These are phyloP conservation scores for Fusarium continuum DNA, from an alignment of 2,329 filamentous ascomycete genomes.

Conservation along the genomic window DNA sequence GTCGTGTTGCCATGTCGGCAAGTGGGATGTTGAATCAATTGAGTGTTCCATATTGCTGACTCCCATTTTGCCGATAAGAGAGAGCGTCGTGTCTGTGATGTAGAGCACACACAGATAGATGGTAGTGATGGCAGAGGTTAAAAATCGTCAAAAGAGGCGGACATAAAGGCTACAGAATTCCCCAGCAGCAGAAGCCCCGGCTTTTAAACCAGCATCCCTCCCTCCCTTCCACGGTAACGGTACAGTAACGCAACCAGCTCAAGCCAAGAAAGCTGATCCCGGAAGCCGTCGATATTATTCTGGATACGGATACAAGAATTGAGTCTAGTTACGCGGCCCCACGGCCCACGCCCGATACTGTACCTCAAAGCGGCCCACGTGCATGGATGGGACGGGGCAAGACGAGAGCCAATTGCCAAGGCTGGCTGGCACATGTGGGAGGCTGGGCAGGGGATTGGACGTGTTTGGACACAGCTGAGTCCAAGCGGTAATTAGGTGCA, in stretches of 20 bases:
- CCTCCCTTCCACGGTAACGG: not conserved
- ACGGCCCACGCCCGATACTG: not conserved
- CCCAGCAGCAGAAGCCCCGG: not conserved
- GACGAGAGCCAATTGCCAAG: constrained; percentile 4
- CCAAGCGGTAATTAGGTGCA: constrained; percentile 1
- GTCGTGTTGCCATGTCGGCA: constrained; percentile 14
- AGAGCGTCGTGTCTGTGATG: not conserved
- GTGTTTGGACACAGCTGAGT: not conserved
- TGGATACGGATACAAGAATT: not conserved
- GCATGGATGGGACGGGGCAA: constrained; percentile 12
- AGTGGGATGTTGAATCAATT: constrained; percentile 8
- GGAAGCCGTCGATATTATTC: not conserved
- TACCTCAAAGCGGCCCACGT: constrained; percentile 19
- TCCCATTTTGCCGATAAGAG: constrained; percentile 17
- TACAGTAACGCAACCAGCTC: too few relatives aligned
- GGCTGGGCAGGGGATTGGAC: constrained; percentile 22
- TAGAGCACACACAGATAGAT: too few relatives aligned
- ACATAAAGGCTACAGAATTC: not conserved
- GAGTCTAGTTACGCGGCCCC: constrained; percentile 4
- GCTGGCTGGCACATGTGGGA: constrained; percentile 18
- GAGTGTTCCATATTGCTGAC: constrained; percentile 8
- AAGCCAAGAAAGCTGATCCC: not conserved
- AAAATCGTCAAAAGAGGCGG: too few relatives aligned
- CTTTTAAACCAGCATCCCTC: constrained; percentile 5
- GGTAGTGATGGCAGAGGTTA: too few relatives aligned